Conservation (phyloP, 192 early-diverging fungal genomes). For the Jimgerdemannia flammicorona region DNA sequence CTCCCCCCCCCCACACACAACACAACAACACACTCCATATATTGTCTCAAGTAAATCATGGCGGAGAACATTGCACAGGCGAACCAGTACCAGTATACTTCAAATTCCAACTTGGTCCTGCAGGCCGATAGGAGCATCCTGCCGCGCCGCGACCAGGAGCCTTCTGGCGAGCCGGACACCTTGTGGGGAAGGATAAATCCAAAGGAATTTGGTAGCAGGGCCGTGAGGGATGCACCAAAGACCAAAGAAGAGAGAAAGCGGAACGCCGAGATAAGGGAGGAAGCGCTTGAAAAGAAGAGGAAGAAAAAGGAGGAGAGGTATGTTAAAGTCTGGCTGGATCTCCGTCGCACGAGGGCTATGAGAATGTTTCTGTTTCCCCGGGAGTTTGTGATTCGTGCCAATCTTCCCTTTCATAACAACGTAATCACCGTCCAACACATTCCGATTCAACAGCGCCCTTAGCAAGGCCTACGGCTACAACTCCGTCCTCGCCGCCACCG, state of each 20-base stretch:
- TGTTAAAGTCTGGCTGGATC: background rate
- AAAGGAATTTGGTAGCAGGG: constrained; percentile 81
- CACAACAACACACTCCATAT: background rate
- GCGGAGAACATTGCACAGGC: constrained; percentile 63
- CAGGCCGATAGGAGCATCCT: constrained; percentile 81
- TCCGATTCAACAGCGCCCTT: constrained; percentile 9
- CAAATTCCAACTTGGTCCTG: constrained; percentile 95
- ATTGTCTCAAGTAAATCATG: constrained; percentile 28
- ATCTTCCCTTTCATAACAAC: background rate
- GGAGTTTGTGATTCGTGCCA: too few relatives aligned
- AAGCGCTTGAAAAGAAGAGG: constrained; percentile 48
- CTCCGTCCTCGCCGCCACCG: constrained; percentile 80
- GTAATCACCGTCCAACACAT: background rate
- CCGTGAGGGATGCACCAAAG: constrained; percentile 61
- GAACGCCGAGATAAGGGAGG: constrained; percentile 41
- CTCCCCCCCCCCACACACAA: too few relatives aligned
- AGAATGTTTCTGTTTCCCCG: background rate
- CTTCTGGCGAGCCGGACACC: constrained; percentile 93
- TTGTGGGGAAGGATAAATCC: constrained; percentile 84
- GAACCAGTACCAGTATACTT: constrained; percentile 78
- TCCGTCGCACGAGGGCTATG: background rate
- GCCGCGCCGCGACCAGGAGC: constrained; percentile 85
- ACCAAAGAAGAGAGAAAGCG: constrained; percentile 66
- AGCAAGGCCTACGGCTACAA: constrained; percentile 68
- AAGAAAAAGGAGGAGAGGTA: constrained; percentile 60